Base-by-base conservation (phyloP, 495 filamentous ascomycete genomes). In the Penicilliopsis zonata region DNA sequence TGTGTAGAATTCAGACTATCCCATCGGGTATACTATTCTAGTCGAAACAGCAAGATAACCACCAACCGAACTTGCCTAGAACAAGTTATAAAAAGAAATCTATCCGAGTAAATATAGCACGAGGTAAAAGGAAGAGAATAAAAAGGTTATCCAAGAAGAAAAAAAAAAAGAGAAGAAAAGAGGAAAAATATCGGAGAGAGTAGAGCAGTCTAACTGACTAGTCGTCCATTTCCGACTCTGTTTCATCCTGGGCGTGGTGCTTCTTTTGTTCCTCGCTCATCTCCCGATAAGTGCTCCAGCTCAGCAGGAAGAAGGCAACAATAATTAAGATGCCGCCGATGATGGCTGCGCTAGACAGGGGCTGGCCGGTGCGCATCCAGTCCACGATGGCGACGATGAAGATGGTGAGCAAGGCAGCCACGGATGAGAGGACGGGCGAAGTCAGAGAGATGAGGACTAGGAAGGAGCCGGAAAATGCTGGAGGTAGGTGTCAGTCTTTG, bases 321-420 rank as follows among this genome's bases (percentile, higher is more conserved):
- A 92, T 80, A 46, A 98, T 98, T 34, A 95, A 48, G 15, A 84
- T 36, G 2, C 90, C 87, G n/a, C 90, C 90, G 7, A 72, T 46
- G 2, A 96, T 67, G 3, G 87, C 78, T 1, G 86, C 78, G 2
- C 64, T 47, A 27, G 76, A 80, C 17, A 94, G 64, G 1, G 80
- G 74, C 34, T 74, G 65, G 15, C 85, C 85, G 1, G 81, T 87
- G 36, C 80, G 62, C 28, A 83, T 44, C 82, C 87, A 93, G 52
- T 98, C 90, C 20, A 78, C 80, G 22, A 95, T 67, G 0, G 88
- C 88, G 2, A 98, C 88, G 31, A 95, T 70, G 65, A 98, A 94
- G 42, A 98, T 96, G 10, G 90, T 96, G 17, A 98, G 69, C 25
- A 98, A 69, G 4, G 86, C 84, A 4, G 90, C 90, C 5, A 98